phyloP scores from a whole-genome alignment of 345 rosid species.

The Cochlearia excelsa region DNA sequence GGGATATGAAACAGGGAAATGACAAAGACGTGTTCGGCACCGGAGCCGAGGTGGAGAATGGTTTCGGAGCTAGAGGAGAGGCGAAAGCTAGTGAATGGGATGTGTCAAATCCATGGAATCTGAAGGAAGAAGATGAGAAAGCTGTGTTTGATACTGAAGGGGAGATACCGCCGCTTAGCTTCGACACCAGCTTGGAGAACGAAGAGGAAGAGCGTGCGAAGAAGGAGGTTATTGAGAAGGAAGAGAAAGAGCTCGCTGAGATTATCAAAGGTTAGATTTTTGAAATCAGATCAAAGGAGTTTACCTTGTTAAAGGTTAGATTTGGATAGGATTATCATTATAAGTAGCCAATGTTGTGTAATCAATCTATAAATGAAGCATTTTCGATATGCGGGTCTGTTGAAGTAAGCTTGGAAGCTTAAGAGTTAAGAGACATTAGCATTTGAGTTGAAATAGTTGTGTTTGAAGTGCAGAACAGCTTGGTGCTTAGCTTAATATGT shows the following conservation, averaged over 20 bases:
- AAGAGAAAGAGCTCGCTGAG: constrained; percentile 59
- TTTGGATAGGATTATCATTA: constrained; percentile 8
- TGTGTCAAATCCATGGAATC: constrained; percentile 44
- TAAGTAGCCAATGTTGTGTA: constrained; percentile 10
- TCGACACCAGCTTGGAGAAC: constrained; percentile 23
- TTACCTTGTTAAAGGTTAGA: background rate
- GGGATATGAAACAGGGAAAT: constrained; percentile 51
- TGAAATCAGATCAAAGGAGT: background rate
- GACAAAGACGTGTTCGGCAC: constrained; percentile 42
- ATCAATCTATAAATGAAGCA: background rate
- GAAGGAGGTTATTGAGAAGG: constrained; percentile 44
- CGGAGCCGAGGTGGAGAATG: constrained; percentile 16
- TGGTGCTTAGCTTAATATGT: constrained; percentile 12
- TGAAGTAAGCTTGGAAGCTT: constrained; percentile 1
- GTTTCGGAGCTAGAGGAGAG: constrained; percentile 10
- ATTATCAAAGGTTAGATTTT: constrained; percentile 51
- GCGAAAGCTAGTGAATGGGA: constrained; percentile 24
- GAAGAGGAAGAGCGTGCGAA: constrained; percentile 41
- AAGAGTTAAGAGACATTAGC: background rate
- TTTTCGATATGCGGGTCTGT: background rate
- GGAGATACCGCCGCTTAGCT: constrained; percentile 11
- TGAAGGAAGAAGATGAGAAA: constrained; percentile 44
- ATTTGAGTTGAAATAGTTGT: constrained; percentile 5
- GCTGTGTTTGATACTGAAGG: constrained; percentile 48
- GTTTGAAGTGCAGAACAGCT: background rate